Percentiles rank a stretch among this genome's conserved stretches.
Conservation (phyloP, 306 rosid genomes). For the Hylodesmum podocarpum region DNA sequence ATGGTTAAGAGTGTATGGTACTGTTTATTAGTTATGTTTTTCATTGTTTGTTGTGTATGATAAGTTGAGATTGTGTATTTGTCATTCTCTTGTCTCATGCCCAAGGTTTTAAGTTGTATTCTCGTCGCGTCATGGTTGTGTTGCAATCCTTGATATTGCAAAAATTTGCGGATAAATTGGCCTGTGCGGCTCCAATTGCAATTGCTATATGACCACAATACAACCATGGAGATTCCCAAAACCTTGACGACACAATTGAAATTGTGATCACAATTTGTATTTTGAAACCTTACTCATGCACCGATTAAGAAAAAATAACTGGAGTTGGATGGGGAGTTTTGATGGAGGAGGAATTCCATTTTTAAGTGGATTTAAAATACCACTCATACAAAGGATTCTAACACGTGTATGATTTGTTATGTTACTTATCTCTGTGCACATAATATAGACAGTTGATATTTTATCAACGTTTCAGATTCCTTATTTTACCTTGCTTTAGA, state of each 20-base stretch:
- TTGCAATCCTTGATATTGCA: too few relatives aligned
- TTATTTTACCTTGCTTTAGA: background rate
- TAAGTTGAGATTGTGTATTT: background rate
- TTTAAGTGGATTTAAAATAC: background rate
- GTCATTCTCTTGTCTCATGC: background rate
- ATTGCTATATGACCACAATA: too few relatives aligned
- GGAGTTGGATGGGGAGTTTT: background rate
- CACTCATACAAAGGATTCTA: background rate
- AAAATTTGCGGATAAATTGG: too few relatives aligned
- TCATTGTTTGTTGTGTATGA: background rate
- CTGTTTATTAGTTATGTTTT: background rate
- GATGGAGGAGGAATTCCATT: background rate
- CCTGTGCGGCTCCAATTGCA: too few relatives aligned
- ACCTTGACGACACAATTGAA: too few relatives aligned
- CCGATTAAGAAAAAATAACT: background rate
- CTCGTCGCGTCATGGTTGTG: too few relatives aligned
- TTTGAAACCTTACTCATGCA: too few relatives aligned
- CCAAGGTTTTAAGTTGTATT: too few relatives aligned
- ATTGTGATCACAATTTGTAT: too few relatives aligned
- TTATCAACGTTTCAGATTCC: background rate
- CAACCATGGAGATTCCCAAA: too few relatives aligned
- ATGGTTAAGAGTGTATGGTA: conserved; percentile 9
- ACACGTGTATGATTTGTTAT: background rate
- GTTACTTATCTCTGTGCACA: background rate
- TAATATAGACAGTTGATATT: background rate